Evolutionary conservation across 2,329 filamentous ascomycete genomes (phyloP).

Genomic region (Ophiostoma angusticollis): DNA sequence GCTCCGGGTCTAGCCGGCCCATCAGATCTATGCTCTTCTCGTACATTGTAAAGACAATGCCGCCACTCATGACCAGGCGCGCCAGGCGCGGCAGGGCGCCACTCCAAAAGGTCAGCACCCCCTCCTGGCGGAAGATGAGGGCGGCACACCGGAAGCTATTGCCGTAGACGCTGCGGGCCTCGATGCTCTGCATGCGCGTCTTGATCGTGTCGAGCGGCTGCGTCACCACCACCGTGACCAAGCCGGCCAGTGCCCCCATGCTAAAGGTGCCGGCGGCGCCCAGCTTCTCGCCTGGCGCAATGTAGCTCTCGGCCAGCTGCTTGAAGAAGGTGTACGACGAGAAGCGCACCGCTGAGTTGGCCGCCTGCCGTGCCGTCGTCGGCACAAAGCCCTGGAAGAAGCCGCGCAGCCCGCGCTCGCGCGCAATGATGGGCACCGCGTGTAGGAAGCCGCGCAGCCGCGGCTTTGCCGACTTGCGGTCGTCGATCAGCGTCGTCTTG

Average conservation of each 20-base stretch:
- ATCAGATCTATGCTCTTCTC: slow-evolving; percentile 92
- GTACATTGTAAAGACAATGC: slow-evolving; percentile 97
- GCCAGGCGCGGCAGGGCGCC: slow-evolving; percentile 78
- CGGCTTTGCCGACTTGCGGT: slow-evolving; percentile 74
- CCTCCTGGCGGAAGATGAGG: slow-evolving; percentile 79
- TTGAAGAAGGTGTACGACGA: slow-evolving; percentile 81
- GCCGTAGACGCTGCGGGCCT: slow-evolving; percentile 67
- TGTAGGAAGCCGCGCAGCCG: slow-evolving; percentile 87
- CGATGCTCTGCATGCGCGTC: slow-evolving; percentile 94
- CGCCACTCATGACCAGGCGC: slow-evolving; percentile 77
- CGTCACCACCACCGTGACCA: slow-evolving; percentile 76
- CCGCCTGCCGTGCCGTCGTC: slow-evolving; percentile 85
- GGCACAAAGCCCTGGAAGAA: slow-evolving; percentile 97
- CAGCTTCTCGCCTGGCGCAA: slow-evolving; percentile 87
- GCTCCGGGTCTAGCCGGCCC: slow-evolving; percentile 66
- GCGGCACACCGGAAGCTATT: slow-evolving; percentile 77
- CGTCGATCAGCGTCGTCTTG: slow-evolving; percentile 97
- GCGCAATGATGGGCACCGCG: slow-evolving; percentile 73
- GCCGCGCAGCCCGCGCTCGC: slow-evolving; percentile 75
- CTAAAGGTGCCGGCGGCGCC: slow-evolving; percentile 79
- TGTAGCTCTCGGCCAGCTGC: slow-evolving; percentile 84
- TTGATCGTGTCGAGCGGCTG: slow-evolving; percentile 84
- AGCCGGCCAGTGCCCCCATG: slow-evolving; percentile 75
- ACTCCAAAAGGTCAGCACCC: slow-evolving; percentile 83
- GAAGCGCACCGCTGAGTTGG: slow-evolving; percentile 87